phyloP scores from a whole-genome alignment of 2,329 filamentous ascomycete genomes.

The Scorias spongiosa region DNA sequence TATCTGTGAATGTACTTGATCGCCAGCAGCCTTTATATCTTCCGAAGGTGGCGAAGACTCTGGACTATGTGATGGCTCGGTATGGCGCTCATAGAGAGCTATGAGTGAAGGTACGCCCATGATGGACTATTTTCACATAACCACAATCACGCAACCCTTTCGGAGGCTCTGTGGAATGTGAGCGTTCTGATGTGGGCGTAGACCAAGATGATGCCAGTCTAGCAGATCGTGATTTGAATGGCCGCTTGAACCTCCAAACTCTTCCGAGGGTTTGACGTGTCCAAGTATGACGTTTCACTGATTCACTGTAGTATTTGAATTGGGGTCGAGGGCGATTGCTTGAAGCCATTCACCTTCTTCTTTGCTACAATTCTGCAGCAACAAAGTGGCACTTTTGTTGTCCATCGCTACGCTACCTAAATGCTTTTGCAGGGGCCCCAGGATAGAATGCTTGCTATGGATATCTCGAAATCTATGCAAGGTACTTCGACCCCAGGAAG shows the following conservation, averaged over 20 bases:
- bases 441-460: neutral
- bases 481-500: neutral
- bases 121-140: neutral
- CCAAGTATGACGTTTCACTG: neutral
- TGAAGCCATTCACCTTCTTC: neutral
- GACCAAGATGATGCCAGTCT: neutral
- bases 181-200: neutral
- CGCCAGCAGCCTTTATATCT: neutral
- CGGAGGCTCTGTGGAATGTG: neutral
- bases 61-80: neutral
- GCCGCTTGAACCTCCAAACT: neutral
- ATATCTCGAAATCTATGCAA: neutral
- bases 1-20: neutral
- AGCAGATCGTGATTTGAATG: neutral
- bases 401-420: neutral
- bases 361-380: neutral
- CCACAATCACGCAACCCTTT: neutral
- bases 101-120: neutral
- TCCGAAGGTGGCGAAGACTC: neutral
- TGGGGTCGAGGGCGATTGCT: neutral
- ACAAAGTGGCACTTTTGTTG: neutral
- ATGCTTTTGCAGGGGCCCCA: no score
- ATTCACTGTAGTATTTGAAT: neutral
- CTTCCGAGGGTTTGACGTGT: neutral
- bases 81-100: neutral